A percentile compares a stretch with the other conserved stretches of the same genome.
Conservation (phyloP, 2,329 filamentous ascomycete species). For the Hortaea werneckii region DNA sequence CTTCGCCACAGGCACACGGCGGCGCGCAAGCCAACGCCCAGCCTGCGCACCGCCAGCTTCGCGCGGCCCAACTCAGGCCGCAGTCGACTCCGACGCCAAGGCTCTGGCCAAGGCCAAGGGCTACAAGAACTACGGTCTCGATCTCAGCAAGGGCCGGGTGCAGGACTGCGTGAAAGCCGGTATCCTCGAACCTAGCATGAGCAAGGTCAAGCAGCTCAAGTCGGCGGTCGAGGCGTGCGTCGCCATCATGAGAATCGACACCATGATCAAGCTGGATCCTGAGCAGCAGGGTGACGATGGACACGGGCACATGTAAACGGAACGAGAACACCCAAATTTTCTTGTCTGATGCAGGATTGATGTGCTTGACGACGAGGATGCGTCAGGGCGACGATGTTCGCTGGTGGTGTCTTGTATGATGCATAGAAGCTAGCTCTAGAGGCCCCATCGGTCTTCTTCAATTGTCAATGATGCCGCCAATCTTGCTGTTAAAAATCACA, state of each 20-base stretch:
- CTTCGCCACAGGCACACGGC: slow-evolving; percentile 38
- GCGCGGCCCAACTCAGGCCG: slow-evolving; percentile 7
- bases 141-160: slow-evolving; percentile 79
- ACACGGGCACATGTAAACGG: slow-evolving; percentile 24
- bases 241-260: slow-evolving; percentile 98
- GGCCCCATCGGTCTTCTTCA: not conserved
- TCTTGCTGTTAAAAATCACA: not conserved
- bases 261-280: slow-evolving; percentile 93
- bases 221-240: slow-evolving; percentile 97
- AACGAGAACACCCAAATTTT: too few species aligned
- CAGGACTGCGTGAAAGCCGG: slow-evolving; percentile 90
- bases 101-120: slow-evolving; percentile 85
- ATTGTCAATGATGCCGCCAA: not conserved
- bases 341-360: too few species aligned
- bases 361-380: not conserved
- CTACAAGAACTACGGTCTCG: slow-evolving; percentile 97
- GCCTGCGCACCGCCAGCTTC: not conserved
- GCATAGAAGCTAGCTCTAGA: not conserved
- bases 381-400: not conserved
- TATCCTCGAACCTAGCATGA: slow-evolving; percentile 92
- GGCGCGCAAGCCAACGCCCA: not conserved
- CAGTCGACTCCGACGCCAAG: slow-evolving; percentile 61
- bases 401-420: not conserved
- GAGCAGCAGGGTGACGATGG: slow-evolving; percentile 63
- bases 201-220: slow-evolving; percentile 97